Evolutionary conservation across 2,329 filamentous ascomycete genomes (phyloP).

Genomic region (Claviceps paspali): DNA sequence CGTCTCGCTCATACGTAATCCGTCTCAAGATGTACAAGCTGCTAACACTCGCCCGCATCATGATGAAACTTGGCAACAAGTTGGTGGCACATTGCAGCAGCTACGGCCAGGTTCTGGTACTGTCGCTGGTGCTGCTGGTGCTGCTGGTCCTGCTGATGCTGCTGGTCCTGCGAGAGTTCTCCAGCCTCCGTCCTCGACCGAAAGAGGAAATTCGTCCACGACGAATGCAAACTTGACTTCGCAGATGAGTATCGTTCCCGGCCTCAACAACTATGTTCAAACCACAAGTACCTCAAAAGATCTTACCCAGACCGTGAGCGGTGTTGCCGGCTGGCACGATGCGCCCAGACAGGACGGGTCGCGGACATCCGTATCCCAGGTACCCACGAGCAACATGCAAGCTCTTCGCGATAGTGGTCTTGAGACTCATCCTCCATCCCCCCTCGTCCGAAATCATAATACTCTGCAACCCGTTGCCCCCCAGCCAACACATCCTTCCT

Average conservation of each 20-base stretch:
- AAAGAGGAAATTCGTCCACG: not conserved
- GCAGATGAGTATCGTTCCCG: slow-evolving; percentile 14
- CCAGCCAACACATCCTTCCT: slow-evolving; percentile 55
- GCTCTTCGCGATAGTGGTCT: slow-evolving; percentile 12
- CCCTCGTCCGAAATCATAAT: slow-evolving; percentile 58
- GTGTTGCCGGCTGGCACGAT: slow-evolving; percentile 26
- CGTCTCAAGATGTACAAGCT: slow-evolving; percentile 18
- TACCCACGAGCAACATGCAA: slow-evolving; percentile 7
- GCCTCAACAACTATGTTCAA: slow-evolving; percentile 16
- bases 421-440: slow-evolving; percentile 31
- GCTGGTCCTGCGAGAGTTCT: no score
- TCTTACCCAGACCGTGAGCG: slow-evolving; percentile 18
- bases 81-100: not conserved
- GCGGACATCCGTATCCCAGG: slow-evolving; percentile 9
- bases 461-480: slow-evolving; percentile 60
- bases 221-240: slow-evolving; percentile 6
- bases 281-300: slow-evolving; percentile 5
- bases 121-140: not conserved
- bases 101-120: not conserved
- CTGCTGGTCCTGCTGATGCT: no score
- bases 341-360: slow-evolving; percentile 18
- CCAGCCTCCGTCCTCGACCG: not conserved
- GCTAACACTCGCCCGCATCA: slow-evolving; percentile 8
- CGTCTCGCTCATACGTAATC: slow-evolving; percentile 32
- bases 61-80: slow-evolving; percentile 1